Evolutionary conservation across 1,284 basidiomycete species (phyloP), one percentile per base, ranked within the genome.

Genomic region (Heliocybe sulcata): DNA sequence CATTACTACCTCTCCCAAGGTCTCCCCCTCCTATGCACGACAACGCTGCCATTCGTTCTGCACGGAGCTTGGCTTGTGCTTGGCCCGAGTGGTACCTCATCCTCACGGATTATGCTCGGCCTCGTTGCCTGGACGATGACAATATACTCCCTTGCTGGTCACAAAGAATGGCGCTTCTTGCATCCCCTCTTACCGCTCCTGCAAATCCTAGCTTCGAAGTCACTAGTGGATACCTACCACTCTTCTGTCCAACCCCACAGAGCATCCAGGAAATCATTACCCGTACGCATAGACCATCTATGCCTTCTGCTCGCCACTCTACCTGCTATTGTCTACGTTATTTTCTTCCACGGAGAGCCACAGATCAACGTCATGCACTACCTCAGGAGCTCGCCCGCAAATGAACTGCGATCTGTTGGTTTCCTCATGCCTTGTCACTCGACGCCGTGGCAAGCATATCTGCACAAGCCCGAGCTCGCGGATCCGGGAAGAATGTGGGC

Each of bases 401-500:
- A 72, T 19, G 73, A 80, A n/a, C 66, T 85, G 20, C 72, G 70
- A 4, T 83, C 83, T 8, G 71, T 97, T 14, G 94, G 90, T 1
- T 87, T 93, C 58, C 72, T 98, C 19, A 96, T 94, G 91, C 97
- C 97, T 2, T 99, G 97, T 62, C 97, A 99, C 72, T 97, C 94
- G n/a, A 94, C 90, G 0, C 96, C 96, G 2, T 96, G 94, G 77
- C 90, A 94, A 64, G 87, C 93, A 3, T 90, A 94, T 69, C 69
- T 99, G 20, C 96, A 99, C 65, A 74, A 82, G 29, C 70, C 76
- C 12, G 76, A 85, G 38, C 73, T 87, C 10, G 76, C 77, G 11
- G 63, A 72, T 26, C 69, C 65, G 1, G 81, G 79, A 22, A 68
- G 70, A 54, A 68, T 88, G 59, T 98, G 94, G 93, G 83, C 89